A percentile compares a stretch with the other conserved stretches of the same genome.
Evolutionary conservation across 257 asterid species (phyloP).

Genomic region (Fraxinus cuspidata): DNA sequence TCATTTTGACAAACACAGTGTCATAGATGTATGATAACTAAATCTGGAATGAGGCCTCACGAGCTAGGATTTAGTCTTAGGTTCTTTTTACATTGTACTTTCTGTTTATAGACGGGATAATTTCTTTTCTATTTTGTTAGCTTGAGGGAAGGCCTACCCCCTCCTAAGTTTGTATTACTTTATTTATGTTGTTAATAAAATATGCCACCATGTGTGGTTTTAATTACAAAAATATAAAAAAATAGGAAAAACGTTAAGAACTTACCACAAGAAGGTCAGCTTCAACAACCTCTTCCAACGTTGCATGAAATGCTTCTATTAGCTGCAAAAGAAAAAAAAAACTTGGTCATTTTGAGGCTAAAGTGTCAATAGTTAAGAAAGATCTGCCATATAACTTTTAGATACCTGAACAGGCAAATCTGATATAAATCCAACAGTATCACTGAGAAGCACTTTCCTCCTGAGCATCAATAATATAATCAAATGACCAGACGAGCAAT

Average conservation of each 20-base stretch:
- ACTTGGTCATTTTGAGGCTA: constrained; percentile 16
- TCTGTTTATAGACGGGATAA: too few species aligned
- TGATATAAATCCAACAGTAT: constrained; percentile 96
- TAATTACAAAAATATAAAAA: too few species aligned
- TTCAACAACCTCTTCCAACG: constrained; percentile 95
- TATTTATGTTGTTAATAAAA: too few species aligned
- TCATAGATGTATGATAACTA: too few species aligned
- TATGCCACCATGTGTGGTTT: too few species aligned
- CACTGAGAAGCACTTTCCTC: constrained; percentile 91
- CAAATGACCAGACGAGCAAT: constrained; percentile 9
- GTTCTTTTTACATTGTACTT: too few species aligned
- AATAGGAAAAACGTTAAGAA: not conserved
- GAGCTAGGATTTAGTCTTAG: too few species aligned
- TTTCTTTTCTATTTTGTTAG: too few species aligned
- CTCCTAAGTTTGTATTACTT: too few species aligned
- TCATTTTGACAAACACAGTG: not conserved
- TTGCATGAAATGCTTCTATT: constrained; percentile 96
- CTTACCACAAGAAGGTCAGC: constrained; percentile 99
- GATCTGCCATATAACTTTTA: constrained; percentile 15
- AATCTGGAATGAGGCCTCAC: too few species aligned
- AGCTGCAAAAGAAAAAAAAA: constrained; percentile 49
- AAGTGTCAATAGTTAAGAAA: constrained; percentile 18
- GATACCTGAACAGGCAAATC: constrained; percentile 93
- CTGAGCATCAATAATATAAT: constrained; percentile 45
- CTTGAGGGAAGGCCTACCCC: too few species aligned